phyloP scores from a whole-genome alignment of 148 eudicot species.

The Silene latifolia region DNA sequence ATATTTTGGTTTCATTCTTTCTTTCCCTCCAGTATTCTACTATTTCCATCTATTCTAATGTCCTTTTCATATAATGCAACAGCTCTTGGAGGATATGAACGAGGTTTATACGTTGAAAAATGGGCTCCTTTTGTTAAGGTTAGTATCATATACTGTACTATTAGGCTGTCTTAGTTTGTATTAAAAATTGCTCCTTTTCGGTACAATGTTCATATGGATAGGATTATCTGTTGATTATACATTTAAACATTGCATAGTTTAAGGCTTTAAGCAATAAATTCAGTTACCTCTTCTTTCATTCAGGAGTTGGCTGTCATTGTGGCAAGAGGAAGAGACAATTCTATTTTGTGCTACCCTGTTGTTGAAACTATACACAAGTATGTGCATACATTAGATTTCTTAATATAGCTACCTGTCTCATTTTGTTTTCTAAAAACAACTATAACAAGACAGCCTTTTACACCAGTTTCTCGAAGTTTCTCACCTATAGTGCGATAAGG shows the following conservation, averaged over 20 bases:
- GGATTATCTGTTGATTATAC: neutral
- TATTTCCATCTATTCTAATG: neutral
- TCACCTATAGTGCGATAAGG: neutral
- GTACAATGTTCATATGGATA: neutral
- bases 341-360: constrained; percentile 78
- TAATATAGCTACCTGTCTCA: neutral
- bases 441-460: no score
- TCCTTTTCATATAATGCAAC: constrained; percentile 19
- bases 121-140: constrained; percentile 99
- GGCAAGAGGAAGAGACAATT: constrained; percentile 89
- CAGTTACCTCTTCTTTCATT: constrained; percentile 9
- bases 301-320: constrained; percentile 96
- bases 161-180: constrained; percentile 4
- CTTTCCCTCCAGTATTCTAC: neutral
- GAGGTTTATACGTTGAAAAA: constrained; percentile 82
- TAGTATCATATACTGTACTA: constrained; percentile 18
- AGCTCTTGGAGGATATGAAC: constrained; percentile 94
- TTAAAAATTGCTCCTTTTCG: neutral
- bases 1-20: neutral
- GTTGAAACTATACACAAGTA: constrained; percentile 97
- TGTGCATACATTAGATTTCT: constrained; percentile 2
- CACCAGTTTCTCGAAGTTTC: neutral
- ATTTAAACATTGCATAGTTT: constrained; percentile 7
- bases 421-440: neutral
- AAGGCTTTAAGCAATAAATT: neutral